Conservation (phyloP, 805 yeast genomes). For the Teunomyces atbi region DNA sequence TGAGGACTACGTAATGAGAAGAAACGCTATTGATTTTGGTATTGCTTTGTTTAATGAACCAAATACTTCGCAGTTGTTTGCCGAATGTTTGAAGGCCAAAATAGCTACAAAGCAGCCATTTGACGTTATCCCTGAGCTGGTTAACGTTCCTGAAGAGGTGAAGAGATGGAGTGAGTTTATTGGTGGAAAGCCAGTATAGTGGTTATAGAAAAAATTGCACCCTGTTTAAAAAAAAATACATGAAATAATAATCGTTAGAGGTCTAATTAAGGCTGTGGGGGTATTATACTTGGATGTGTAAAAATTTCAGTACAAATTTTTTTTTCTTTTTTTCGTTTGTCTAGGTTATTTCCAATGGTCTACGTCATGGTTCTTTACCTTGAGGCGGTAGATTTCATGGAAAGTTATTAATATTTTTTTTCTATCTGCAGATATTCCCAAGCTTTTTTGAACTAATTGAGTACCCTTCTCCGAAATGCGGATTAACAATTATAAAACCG, state of each 20-base stretch:
- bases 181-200: conserved; percentile 83
- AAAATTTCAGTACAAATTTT: too few relatives aligned
- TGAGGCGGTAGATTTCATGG: background rate
- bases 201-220: background rate
- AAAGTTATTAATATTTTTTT: background rate
- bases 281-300: too few relatives aligned
- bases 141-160: conserved; percentile 79
- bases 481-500: background rate
- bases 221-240: background rate
- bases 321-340: too few relatives aligned
- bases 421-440: background rate
- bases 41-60: conserved; percentile 97
- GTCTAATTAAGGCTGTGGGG: background rate
- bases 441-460: background rate
- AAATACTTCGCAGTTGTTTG: conserved; percentile 83
- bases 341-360: too few relatives aligned
- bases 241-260: background rate
- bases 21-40: conserved; percentile 98
- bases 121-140: conserved; percentile 36
- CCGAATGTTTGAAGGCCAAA: conserved; percentile 74
- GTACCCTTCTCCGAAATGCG: background rate
- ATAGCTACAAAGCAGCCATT: conserved; percentile 55
- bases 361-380: background rate
- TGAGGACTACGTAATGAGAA: conserved; percentile 95
- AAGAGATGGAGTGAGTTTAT: conserved; percentile 95